phyloP scores from a whole-genome alignment of 768 basidiomycete genomes.

The Heimioporus sp. region DNA sequence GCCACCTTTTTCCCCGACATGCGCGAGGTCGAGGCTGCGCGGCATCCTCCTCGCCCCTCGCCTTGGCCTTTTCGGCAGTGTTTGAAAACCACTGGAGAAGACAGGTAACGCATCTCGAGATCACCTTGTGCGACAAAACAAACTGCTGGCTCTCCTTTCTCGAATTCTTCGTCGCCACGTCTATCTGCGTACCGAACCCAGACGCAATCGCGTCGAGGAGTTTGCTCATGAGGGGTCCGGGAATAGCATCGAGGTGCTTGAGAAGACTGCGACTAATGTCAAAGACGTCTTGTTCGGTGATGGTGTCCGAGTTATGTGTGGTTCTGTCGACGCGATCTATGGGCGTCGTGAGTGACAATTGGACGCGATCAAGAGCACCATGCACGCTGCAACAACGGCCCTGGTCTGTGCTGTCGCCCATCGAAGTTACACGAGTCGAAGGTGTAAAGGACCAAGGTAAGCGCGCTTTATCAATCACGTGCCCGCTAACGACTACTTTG shows the following conservation, averaged over 20 bases:
- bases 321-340: slow-evolving; percentile 80
- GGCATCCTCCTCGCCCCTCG: slow-evolving; percentile 46
- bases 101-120: slow-evolving; percentile 92
- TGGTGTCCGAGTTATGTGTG: slow-evolving; percentile 70
- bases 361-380: not conserved
- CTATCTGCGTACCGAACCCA: slow-evolving; percentile 69
- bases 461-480: too few species aligned
- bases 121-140: slow-evolving; percentile 59
- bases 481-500: too few species aligned
- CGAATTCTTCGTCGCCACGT: slow-evolving; percentile 65
- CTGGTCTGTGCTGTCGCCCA: slow-evolving; percentile 51
- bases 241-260: slow-evolving; percentile 66
- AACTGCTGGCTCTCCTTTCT: slow-evolving; percentile 66
- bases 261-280: slow-evolving; percentile 82
- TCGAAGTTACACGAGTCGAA: slow-evolving; percentile 16
- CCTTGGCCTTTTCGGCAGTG: slow-evolving; percentile 76
- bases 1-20: slow-evolving; percentile 58
- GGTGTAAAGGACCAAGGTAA: too few species aligned
- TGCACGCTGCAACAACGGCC: slow-evolving; percentile 58
- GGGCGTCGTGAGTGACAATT: slow-evolving; percentile 8
- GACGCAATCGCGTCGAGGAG: slow-evolving; percentile 85
- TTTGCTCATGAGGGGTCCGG: slow-evolving; percentile 72
- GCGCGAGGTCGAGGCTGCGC: slow-evolving; percentile 45
- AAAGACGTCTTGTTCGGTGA: slow-evolving; percentile 66
- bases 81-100: slow-evolving; percentile 85